Evolutionary conservation across 2,329 filamentous ascomycete species (phyloP).

Genomic region (Scedosporium apiospermum): DNA sequence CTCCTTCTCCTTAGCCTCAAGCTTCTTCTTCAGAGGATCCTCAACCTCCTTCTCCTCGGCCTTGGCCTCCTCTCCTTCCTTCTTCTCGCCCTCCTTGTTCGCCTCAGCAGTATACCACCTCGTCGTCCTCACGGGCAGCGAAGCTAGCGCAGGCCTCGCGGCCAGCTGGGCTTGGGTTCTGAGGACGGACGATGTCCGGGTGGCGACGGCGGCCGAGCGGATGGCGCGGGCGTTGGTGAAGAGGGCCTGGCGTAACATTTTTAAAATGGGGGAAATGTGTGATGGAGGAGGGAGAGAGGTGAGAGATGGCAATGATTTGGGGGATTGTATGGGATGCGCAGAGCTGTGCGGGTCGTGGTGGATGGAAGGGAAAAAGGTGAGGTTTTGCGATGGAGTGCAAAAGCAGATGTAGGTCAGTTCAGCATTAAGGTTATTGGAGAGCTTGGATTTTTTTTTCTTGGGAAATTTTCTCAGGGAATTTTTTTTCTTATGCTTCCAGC

Average conservation of each 20-base stretch:
- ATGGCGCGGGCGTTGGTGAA: constrained; percentile 6
- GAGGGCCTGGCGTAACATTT: constrained; percentile 6
- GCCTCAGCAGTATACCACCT: constrained; percentile 11
- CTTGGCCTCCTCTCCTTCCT: constrained; percentile 17
- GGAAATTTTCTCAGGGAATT: neutral
- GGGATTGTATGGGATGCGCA: neutral
- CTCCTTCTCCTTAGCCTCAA: constrained; percentile 43
- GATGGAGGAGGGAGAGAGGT: neutral
- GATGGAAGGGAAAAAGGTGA: neutral
- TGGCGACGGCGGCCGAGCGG: constrained; percentile 4
- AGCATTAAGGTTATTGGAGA: neutral
- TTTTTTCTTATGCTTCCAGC: neutral
- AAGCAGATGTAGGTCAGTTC: neutral
- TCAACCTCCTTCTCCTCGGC: constrained; percentile 22
- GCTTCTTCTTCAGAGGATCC: constrained; percentile 35
- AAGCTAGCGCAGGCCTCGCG: neutral
- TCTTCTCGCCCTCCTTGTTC: constrained; percentile 13
- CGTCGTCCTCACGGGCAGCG: neutral
- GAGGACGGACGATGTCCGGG: constrained; percentile 3
- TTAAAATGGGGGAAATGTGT: neutral
- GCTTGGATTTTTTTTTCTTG: neutral
- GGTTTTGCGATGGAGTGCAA: neutral
- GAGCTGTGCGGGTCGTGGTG: neutral
- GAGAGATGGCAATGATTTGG: neutral
- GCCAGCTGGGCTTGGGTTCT: constrained; percentile 5